A percentile compares a stretch with the other conserved stretches of the same genome.
phyloP scores from a whole-genome alignment of 805 yeast species.

The Sungouiella blattae region DNA sequence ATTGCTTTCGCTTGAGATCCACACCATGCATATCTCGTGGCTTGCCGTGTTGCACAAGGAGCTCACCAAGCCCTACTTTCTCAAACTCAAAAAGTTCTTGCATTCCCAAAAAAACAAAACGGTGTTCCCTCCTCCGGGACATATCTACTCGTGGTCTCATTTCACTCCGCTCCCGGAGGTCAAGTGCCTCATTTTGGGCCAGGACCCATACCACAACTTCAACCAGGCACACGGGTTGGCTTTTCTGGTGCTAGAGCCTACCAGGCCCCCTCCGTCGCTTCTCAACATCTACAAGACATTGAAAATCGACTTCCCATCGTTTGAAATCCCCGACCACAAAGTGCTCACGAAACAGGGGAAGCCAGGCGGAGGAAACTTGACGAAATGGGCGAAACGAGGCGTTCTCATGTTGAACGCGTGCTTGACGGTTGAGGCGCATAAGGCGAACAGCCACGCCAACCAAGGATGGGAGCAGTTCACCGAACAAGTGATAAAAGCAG shows the following conservation, averaged over 20 bases:
- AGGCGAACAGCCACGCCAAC: constrained; percentile 87
- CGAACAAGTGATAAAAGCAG: constrained; percentile 55
- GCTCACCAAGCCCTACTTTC: constrained; percentile 80
- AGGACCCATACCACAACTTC: constrained; percentile 91
- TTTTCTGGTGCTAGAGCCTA: constrained; percentile 81
- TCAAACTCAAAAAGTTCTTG: constrained; percentile 66
- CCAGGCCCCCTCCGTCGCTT: constrained; percentile 79
- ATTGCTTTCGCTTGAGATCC: constrained; percentile 63
- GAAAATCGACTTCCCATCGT: constrained; percentile 61
- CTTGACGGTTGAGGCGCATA: constrained; percentile 87
- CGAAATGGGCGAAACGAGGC: constrained; percentile 84
- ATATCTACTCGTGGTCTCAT: constrained; percentile 89
- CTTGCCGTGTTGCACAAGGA: constrained; percentile 63
- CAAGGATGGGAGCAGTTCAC: constrained; percentile 94
- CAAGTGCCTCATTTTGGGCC: constrained; percentile 83
- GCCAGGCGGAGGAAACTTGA: constrained; percentile 60
- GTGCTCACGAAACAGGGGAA: constrained; percentile 19
- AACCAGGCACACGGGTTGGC: constrained; percentile 98
- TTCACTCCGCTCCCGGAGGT: constrained; percentile 73
- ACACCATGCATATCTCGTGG: constrained; percentile 76
- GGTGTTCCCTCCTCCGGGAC: constrained; percentile 74
- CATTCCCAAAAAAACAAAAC: constrained; percentile 44
- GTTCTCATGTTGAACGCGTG: constrained; percentile 85
- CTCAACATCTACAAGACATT: constrained; percentile 82
- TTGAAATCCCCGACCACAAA: constrained; percentile 48